These are phyloP conservation scores for Teunomyces aglyptinius DNA, from an alignment of 805 yeast species.

Conservation along the genomic window DNA sequence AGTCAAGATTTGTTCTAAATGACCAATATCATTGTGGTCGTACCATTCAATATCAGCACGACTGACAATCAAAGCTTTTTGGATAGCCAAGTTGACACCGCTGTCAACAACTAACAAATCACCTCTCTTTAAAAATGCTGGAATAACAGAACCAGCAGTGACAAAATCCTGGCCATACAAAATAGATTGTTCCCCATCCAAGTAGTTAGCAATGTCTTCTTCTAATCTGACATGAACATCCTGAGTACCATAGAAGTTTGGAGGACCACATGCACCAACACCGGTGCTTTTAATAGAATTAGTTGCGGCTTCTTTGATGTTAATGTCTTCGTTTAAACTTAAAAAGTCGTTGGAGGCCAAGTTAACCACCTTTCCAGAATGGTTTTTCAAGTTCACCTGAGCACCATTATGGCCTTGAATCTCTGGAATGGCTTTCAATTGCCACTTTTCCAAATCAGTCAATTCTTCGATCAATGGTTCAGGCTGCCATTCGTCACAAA, in stretches of 20 bases:
- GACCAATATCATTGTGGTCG: constrained; percentile 85
- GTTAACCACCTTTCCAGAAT: constrained; percentile 48
- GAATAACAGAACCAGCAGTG: constrained; percentile 83
- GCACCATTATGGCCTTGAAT: constrained; percentile 55
- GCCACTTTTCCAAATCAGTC: constrained; percentile 55
- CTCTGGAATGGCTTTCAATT: constrained; percentile 60
- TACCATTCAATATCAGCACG: constrained; percentile 83
- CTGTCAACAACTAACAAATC: constrained; percentile 88
- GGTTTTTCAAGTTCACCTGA: constrained; percentile 27
- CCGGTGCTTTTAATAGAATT: constrained; percentile 67
- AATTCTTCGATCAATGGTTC: constrained; percentile 70
- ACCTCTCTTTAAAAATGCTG: constrained; percentile 94
- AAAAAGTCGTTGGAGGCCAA: constrained; percentile 72
- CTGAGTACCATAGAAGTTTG: constrained; percentile 95
- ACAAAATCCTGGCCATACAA: constrained; percentile 91
- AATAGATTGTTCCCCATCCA: constrained; percentile 76
- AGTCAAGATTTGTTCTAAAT: constrained; percentile 65
- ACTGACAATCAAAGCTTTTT: constrained; percentile 83
- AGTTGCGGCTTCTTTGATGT: constrained; percentile 53
- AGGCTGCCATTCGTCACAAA: constrained; percentile 90
- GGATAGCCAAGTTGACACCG: constrained; percentile 70
- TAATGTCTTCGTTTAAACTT: constrained; percentile 51
- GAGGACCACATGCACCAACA: constrained; percentile 98
- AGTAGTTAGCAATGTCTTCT: constrained; percentile 67
- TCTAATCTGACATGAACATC: constrained; percentile 84